Percentiles rank a stretch among this genome's conserved stretches.
Conservation (phyloP, 1,284 basidiomycete genomes). For the Bothia castanella region DNA sequence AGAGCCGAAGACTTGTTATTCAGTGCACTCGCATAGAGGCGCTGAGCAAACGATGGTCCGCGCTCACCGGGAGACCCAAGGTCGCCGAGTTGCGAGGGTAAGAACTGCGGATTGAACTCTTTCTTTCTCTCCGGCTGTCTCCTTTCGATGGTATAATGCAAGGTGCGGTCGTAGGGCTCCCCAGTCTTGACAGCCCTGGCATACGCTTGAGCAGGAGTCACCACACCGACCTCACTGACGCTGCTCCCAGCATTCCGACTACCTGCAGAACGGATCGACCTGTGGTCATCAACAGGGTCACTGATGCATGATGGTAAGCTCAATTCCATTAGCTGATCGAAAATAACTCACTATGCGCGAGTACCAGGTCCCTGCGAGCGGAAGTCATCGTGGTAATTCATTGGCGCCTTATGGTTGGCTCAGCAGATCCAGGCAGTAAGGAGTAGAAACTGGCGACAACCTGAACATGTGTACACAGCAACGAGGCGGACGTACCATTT, state of each 20-base stretch:
- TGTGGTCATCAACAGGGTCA: conserved; percentile 4
- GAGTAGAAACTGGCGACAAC: not conserved
- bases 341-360: conserved; percentile 6
- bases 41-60: conserved; percentile 28
- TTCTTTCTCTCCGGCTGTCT: conserved; percentile 10
- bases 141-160: conserved; percentile 27
- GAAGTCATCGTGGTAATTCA: conserved; percentile 6
- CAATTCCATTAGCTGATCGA: not conserved
- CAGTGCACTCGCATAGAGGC: conserved; percentile 30
- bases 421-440: not conserved
- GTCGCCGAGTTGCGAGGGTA: not conserved
- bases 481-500: not conserved
- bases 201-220: conserved; percentile 26
- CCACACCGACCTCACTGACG: not conserved
- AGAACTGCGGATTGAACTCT: not conserved
- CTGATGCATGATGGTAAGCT: conserved; percentile 3
- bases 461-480: not conserved
- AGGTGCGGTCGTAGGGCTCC: conserved; percentile 1
- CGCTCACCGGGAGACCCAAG: not conserved
- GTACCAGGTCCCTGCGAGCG: not conserved
- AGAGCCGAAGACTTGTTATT: conserved; percentile 4
- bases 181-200: conserved; percentile 13
- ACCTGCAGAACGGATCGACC: conserved; percentile 3
- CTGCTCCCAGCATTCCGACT: not conserved
- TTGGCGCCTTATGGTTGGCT: conserved; percentile 4